Evolutionary conservation across 2,329 filamentous ascomycete species (phyloP), one percentile per base, ranked within the genome.

Genomic region (Juglanconis oblonga): DNA sequence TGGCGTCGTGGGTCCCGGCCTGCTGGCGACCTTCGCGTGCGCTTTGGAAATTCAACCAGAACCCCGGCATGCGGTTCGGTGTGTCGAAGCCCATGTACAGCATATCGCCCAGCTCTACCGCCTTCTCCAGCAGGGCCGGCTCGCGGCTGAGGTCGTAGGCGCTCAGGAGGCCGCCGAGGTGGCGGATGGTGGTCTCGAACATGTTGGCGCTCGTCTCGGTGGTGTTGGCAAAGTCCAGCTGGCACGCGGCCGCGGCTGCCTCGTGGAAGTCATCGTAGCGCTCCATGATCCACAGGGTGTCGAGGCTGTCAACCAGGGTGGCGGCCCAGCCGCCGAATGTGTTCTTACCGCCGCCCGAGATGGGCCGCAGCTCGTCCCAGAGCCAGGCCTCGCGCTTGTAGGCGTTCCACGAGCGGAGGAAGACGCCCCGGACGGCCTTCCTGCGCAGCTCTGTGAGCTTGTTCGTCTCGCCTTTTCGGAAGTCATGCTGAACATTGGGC

Each of bases 251-350:
- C 42, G 90, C 85, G 3, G 91, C 92, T 63, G 91, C 87, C 60
- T 91, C 85, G 47, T 62, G 32, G 68, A 96, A 96, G 67, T 96
- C 91, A 1, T 88, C 81, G 67, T 84, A 83, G 70, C 96, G 70
- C 31, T 84, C 90, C 83, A 94, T 92, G 67, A 96, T 93, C 89
- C 90, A 96, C 2, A 96, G 78, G 0, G 91, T 93, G 70, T 96
- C 92, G 51, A 94, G 77, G 2, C 85, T 79, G 76, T 97, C 92
- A 5, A 97, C 90, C 62, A 97, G 72, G 0, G 92, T 96, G 17
- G 92, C 92, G n/a, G 90, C 90, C 92, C 92, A 97, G 51, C 90
- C 91, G 70, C 92, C 94, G 73, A 98, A 98, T 0, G 92, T 91
- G 69, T 97, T 90, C 24, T 85, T 85, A 65, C 79, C 85, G n/a